Evolutionary conservation across 345 rosid genomes (phyloP).

Genomic region (Crucihimalaya himalaica): DNA sequence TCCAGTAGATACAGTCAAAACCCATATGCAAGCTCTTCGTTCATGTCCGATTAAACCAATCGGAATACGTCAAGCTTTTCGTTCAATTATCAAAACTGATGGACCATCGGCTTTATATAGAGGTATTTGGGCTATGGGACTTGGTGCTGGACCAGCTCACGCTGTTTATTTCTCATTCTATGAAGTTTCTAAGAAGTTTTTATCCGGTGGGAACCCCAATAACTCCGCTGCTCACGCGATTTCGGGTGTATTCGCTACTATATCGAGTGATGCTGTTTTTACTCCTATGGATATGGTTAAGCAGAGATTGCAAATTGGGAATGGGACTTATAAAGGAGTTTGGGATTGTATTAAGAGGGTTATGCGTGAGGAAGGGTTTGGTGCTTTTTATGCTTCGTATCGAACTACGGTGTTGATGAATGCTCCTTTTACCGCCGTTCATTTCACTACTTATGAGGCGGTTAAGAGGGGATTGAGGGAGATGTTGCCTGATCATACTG

Average conservation of each 20-base stretch:
- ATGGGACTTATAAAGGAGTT: constrained; percentile 66
- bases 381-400: constrained; percentile 93
- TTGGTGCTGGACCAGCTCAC: constrained; percentile 99
- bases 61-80: constrained; percentile 72
- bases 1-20: constrained; percentile 94
- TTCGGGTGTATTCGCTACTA: constrained; percentile 90
- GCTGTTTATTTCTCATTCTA: constrained; percentile 94
- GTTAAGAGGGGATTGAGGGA: constrained; percentile 69
- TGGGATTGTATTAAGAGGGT: constrained; percentile 80
- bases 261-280: constrained; percentile 88
- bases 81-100: constrained; percentile 65
- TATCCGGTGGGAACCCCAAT: constrained; percentile 68
- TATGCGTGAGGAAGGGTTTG: constrained; percentile 71
- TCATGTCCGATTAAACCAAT: constrained; percentile 90
- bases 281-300: constrained; percentile 99
- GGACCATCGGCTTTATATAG: constrained; percentile 80
- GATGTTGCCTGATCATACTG: constrained; percentile 67
- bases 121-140: constrained; percentile 95
- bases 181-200: constrained; percentile 68
- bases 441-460: constrained; percentile 92
- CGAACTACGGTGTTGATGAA: constrained; percentile 95
- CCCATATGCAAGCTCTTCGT: constrained; percentile 95
- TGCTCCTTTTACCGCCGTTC: constrained; percentile 93
- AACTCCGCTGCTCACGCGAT: constrained; percentile 79
- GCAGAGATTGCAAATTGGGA: constrained; percentile 87